phyloP scores from a whole-genome alignment of 2,329 filamentous ascomycete species.

The Diaporthe destruens region DNA sequence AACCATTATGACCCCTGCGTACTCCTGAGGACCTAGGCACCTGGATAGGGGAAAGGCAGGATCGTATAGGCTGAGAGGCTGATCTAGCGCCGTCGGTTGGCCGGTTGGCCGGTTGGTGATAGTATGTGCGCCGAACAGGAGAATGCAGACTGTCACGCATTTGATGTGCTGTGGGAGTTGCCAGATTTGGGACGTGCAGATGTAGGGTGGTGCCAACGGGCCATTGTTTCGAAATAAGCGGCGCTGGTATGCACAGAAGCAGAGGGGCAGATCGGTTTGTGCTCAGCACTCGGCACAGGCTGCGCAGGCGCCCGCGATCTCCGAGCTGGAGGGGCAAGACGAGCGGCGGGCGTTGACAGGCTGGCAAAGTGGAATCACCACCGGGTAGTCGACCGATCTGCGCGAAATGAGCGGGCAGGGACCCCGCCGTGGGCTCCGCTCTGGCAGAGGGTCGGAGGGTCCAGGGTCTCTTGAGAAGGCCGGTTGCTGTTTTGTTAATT shows the following conservation, averaged over 20 bases:
- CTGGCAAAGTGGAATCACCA: slow-evolving; percentile 26
- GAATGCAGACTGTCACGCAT: slow-evolving; percentile 2
- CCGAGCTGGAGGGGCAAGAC: slow-evolving; percentile 30
- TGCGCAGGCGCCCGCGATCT: slow-evolving; percentile 21
- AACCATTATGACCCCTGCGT: background rate
- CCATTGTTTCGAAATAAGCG: slow-evolving; percentile 30
- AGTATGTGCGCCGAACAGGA: slow-evolving; percentile 14
- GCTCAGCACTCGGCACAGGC: slow-evolving; percentile 14
- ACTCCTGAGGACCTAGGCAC: slow-evolving; percentile 1
- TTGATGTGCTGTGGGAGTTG: background rate
- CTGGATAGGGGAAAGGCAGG: slow-evolving; percentile 10
- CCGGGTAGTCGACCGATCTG: slow-evolving; percentile 31
- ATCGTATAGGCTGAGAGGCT: slow-evolving; percentile 19
- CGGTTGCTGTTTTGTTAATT: slow-evolving; percentile 16
- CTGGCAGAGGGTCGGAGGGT: slow-evolving; percentile 7
- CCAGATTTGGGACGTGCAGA: slow-evolving; percentile 5
- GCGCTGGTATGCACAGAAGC: slow-evolving; percentile 2
- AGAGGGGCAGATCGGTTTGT: background rate
- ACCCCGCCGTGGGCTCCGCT: slow-evolving; percentile 25
- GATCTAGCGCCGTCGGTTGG: slow-evolving; percentile 19
- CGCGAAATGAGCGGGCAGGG: slow-evolving; percentile 22
- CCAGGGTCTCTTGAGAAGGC: slow-evolving; percentile 1
- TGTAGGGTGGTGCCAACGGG: slow-evolving; percentile 2
- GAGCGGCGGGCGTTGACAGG: slow-evolving; percentile 16
- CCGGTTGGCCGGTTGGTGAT: no score